A percentile compares a stretch with the other conserved stretches of the same genome.
Conservation (phyloP, 1,284 basidiomycete species). For the Irpex rosettiformis region DNA sequence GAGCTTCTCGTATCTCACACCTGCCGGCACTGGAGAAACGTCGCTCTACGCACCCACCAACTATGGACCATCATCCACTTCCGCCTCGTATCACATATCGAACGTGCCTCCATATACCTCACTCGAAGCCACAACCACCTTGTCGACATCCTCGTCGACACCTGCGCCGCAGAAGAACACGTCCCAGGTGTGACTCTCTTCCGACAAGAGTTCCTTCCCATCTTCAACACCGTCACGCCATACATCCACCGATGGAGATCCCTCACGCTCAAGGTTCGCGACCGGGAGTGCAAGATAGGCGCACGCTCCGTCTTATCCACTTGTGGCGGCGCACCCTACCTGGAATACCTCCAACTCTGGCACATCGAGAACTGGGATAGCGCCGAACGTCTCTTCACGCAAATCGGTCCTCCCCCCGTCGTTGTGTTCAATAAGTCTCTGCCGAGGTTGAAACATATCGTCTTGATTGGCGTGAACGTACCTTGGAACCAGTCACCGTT, state of each 20-base stretch:
- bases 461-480: constrained; percentile 61
- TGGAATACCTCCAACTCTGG: constrained; percentile 58
- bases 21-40: constrained; percentile 47
- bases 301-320: constrained; percentile 46
- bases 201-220: constrained; percentile 37
- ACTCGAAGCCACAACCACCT: constrained; percentile 33
- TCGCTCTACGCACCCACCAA: constrained; percentile 44
- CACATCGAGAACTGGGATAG: constrained; percentile 56
- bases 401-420: constrained; percentile 54
- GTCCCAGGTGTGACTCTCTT: constrained; percentile 44
- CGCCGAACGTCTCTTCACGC: constrained; percentile 45
- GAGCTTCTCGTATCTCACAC: constrained; percentile 54
- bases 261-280: constrained; percentile 54
- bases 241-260: constrained; percentile 51
- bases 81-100: constrained; percentile 43
- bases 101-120: constrained; percentile 44
- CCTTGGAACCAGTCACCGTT: constrained; percentile 54
- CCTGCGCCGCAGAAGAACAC: constrained; percentile 44
- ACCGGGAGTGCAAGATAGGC: constrained; percentile 48
- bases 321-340: constrained; percentile 46
- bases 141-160: constrained; percentile 56
- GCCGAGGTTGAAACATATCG: constrained; percentile 48
- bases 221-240: constrained; percentile 46
- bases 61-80: constrained; percentile 56
- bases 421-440: constrained; percentile 47